Evolutionary conservation across 2,329 filamentous ascomycete species (phyloP).

Genomic region (Fusarium tjaetaba): DNA sequence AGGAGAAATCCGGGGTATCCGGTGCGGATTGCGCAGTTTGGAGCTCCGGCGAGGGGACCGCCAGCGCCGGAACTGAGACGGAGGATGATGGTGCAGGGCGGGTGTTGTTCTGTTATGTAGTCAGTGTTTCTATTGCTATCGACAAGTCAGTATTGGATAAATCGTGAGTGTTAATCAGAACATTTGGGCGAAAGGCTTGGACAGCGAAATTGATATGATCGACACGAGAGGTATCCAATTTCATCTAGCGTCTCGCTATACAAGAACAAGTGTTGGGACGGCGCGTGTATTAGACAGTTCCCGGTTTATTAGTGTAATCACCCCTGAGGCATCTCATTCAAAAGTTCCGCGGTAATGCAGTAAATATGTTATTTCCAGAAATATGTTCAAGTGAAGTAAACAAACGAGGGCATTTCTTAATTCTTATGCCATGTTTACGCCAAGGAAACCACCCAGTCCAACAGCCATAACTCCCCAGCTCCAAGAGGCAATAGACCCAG

Average conservation of each 20-base stretch:
- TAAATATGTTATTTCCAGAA: background rate
- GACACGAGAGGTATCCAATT: background rate
- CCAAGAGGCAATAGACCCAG: background rate
- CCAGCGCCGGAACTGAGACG: too few species aligned
- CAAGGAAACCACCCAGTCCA: slow-evolving; percentile 9
- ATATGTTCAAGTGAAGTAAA: background rate
- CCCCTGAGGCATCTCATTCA: background rate
- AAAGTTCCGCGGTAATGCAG: background rate
- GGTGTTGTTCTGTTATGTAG: background rate
- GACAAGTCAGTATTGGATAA: background rate
- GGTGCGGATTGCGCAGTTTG: background rate
- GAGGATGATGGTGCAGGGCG: too few species aligned
- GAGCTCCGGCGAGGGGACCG: background rate
- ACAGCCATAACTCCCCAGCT: slow-evolving; percentile 12
- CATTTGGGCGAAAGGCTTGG: background rate
- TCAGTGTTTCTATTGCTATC: too few species aligned
- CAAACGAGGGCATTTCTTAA: background rate
- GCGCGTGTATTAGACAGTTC: too few species aligned
- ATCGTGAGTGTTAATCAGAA: background rate
- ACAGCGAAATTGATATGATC: background rate
- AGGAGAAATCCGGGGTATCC: background rate
- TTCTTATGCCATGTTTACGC: background rate
- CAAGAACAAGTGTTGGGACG: background rate
- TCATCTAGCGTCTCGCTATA: background rate
- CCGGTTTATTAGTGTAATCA: background rate